A percentile compares a stretch with the other conserved stretches of the same genome.
phyloP scores from a whole-genome alignment of 495 filamentous ascomycete genomes.

The Poronia punctata region DNA sequence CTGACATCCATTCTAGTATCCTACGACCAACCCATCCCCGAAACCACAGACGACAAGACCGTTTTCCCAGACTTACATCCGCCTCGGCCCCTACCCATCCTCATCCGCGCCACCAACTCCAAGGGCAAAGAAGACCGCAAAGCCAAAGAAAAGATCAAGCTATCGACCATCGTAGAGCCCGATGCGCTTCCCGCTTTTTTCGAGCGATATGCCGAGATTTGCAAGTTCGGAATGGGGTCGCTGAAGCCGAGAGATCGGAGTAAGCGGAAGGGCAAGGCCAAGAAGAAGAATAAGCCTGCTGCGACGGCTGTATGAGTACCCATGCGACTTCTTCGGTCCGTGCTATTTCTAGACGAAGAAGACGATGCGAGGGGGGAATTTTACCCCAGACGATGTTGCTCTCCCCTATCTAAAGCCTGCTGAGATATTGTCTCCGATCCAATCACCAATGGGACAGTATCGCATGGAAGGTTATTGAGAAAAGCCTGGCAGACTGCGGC shows the following conservation, averaged over 20 bases:
- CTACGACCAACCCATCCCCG: slow-evolving; percentile 23
- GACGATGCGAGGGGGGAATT: too few species aligned
- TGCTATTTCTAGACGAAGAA: too few species aligned
- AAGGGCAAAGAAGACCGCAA: slow-evolving; percentile 45
- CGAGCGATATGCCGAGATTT: slow-evolving; percentile 80
- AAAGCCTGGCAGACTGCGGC: too few species aligned
- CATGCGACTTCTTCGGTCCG: too few species aligned
- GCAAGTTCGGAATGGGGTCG: slow-evolving; percentile 74
- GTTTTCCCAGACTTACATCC: slow-evolving; percentile 49
- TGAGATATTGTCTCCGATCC: too few species aligned
- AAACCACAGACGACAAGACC: slow-evolving; percentile 25
- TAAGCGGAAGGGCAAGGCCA: slow-evolving; percentile 70
- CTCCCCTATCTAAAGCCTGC: too few species aligned
- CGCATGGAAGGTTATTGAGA: too few species aligned
- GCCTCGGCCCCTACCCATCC: slow-evolving; percentile 53
- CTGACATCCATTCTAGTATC: slow-evolving; percentile 22
- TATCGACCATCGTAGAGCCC: slow-evolving; percentile 75
- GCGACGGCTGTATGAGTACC: slow-evolving; percentile 9
- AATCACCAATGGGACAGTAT: too few species aligned
- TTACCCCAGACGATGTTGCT: too few species aligned
- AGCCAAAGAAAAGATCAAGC: slow-evolving; percentile 57
- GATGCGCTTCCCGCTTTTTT: slow-evolving; percentile 76
- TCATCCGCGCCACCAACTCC: slow-evolving; percentile 81
- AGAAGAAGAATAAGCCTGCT: slow-evolving; percentile 59
- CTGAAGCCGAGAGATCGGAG: slow-evolving; percentile 91